Conservation (phyloP, 106 monocot genomes). For the Chionographis japonica region DNA sequence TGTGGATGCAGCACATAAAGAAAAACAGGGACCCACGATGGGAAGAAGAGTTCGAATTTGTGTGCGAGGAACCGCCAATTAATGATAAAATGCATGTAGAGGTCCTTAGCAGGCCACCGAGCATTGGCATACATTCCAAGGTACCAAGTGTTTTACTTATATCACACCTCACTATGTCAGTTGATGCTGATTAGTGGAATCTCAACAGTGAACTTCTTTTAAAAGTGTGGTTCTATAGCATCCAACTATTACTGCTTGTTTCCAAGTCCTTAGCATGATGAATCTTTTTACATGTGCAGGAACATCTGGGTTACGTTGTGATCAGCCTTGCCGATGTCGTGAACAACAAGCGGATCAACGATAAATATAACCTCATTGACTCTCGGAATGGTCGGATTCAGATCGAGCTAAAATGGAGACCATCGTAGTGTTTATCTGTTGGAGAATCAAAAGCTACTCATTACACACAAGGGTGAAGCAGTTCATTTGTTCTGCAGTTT, state of each 20-base stretch:
- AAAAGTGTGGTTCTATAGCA: too few relatives aligned
- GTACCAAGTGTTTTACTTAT: slow-evolving; percentile 35
- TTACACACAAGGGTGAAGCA: too few relatives aligned
- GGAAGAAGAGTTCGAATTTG: slow-evolving; percentile 80
- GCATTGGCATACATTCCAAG: slow-evolving; percentile 72
- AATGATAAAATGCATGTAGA: slow-evolving; percentile 79
- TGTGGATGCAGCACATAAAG: slow-evolving; percentile 66
- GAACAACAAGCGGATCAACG: slow-evolving; percentile 61
- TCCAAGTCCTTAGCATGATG: background rate
- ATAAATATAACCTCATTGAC: slow-evolving; percentile 59
- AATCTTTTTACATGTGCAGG: slow-evolving; percentile 33
- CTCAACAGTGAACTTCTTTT: too few relatives aligned
- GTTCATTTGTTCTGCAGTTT: too few relatives aligned
- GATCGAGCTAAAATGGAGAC: slow-evolving; percentile 64
- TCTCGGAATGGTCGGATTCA: slow-evolving; percentile 60
- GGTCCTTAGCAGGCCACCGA: slow-evolving; percentile 71
- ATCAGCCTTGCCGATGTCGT: slow-evolving; percentile 54
- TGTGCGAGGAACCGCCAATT: slow-evolving; percentile 72
- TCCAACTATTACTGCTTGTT: too few relatives aligned
- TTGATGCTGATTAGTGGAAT: too few relatives aligned
- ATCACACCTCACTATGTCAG: background rate
- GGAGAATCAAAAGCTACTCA: background rate
- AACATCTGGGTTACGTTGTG: slow-evolving; percentile 49
- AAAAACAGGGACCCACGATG: slow-evolving; percentile 89
- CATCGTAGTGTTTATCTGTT: slow-evolving; percentile 11